These are phyloP conservation scores for Infundibulicybe gibba DNA, from an alignment of 768 basidiomycete species.

Conservation along the genomic window DNA sequence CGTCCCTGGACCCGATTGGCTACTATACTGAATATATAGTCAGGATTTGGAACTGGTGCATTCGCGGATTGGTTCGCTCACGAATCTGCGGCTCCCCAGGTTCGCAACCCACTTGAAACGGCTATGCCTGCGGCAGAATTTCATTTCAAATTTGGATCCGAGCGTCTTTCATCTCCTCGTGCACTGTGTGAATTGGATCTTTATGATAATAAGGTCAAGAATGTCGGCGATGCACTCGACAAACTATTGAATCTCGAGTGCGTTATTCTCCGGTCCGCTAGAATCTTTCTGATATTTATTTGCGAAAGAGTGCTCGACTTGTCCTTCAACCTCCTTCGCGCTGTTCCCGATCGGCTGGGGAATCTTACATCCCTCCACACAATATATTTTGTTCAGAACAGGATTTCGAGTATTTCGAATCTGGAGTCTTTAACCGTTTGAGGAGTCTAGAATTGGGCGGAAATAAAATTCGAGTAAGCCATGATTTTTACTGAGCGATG, in stretches of 20 bases:
- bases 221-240: conserved; percentile 62
- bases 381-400: conserved; percentile 95
- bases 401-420: conserved; percentile 75
- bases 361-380: conserved; percentile 62
- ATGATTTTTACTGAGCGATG: neutral
- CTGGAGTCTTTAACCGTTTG: conserved; percentile 55
- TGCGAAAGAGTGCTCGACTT: conserved; percentile 78
- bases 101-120: conserved; percentile 68
- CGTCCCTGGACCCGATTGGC: conserved; percentile 14
- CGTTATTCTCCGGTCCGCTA: conserved; percentile 17
- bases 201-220: conserved; percentile 93
- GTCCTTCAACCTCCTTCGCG: conserved; percentile 88
- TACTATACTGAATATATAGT: conserved; percentile 5
- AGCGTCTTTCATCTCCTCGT: conserved; percentile 63
- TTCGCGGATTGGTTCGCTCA: conserved; percentile 66
- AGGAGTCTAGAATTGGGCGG: conserved; percentile 91
- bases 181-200: conserved; percentile 87
- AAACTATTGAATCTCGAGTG: conserved; percentile 54
- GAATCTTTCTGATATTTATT: conserved; percentile 2
- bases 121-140: conserved; percentile 86
- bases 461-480: conserved; percentile 81
- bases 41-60: conserved; percentile 90
- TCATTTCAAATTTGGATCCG: conserved; percentile 68
- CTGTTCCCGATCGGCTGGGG: conserved; percentile 60
- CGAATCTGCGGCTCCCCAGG: conserved; percentile 63